phyloP scores from a whole-genome alignment of 1,139 yeast species.

The Saccharomyces pastorianus region DNA sequence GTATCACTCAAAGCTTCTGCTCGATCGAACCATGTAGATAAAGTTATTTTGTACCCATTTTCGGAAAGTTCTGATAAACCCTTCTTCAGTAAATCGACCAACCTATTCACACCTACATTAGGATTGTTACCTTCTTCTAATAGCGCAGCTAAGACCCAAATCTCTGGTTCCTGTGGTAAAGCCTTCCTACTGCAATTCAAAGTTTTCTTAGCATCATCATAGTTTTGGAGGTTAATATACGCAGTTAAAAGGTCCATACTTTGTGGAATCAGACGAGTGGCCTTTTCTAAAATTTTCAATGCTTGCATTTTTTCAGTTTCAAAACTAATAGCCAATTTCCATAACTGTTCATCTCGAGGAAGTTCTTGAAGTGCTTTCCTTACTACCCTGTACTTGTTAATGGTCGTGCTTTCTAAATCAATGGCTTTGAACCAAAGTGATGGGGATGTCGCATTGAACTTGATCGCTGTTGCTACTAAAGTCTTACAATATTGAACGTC shows the following conservation, averaged over 20 bases:
- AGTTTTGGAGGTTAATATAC: constrained; percentile 38
- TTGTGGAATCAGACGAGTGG: constrained; percentile 59
- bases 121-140: constrained; percentile 55
- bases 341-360: constrained; percentile 42
- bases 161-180: constrained; percentile 42
- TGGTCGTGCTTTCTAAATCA: constrained; percentile 51
- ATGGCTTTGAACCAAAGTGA: constrained; percentile 67
- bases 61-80: constrained; percentile 43
- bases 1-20: constrained; percentile 38
- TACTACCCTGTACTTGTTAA: constrained; percentile 47
- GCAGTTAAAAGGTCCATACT: constrained; percentile 59
- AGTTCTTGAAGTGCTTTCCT: constrained; percentile 52
- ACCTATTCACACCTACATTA: constrained; percentile 35
- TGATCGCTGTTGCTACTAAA: constrained; percentile 60
- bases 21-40: constrained; percentile 42
- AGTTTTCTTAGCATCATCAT: constrained; percentile 43
- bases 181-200: constrained; percentile 54
- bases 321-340: constrained; percentile 46
- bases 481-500: constrained; percentile 43
- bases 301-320: constrained; percentile 46
- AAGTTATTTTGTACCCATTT: constrained; percentile 42
- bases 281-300: constrained; percentile 50
- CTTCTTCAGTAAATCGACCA: constrained; percentile 41
- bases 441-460: constrained; percentile 47
- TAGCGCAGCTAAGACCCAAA: constrained; percentile 68